These are phyloP conservation scores for Dimargaris xerosporica DNA, from an alignment of 192 early-diverging fungal species.

Conservation along the genomic window DNA sequence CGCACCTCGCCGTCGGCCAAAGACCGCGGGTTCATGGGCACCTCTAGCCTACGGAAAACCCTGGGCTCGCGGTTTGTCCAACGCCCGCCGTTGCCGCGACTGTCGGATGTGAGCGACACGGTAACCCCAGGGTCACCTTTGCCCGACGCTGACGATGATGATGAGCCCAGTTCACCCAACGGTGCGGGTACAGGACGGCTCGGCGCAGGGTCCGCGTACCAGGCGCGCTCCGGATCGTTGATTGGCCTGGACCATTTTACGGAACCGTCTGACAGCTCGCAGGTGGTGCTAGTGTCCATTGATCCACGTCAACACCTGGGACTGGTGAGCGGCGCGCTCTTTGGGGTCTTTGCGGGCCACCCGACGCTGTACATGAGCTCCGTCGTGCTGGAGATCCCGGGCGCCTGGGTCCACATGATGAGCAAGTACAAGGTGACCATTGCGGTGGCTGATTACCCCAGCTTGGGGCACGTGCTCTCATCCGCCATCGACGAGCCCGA, in stretches of 20 bases:
- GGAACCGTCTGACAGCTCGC: conserved; percentile 13
- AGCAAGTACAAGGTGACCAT: conserved; percentile 51
- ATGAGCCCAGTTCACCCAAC: background rate
- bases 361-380: conserved; percentile 49
- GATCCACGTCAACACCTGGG: conserved; percentile 76
- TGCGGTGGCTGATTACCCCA: conserved; percentile 52
- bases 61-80: background rate
- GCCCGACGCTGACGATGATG: background rate
- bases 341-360: conserved; percentile 56
- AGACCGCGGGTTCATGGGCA: background rate
- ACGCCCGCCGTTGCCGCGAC: background rate
- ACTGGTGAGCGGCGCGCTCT: conserved; percentile 44
- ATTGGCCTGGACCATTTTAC: background rate
- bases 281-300: conserved; percentile 49
- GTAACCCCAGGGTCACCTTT: background rate
- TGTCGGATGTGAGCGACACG: background rate
- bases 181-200: too few relatives aligned
- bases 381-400: conserved; percentile 40
- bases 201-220: background rate
- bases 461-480: conserved; percentile 39
- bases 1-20: background rate
- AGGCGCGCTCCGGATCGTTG: background rate
- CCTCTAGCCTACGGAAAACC: background rate
- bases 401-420: conserved; percentile 51
- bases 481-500: conserved; percentile 35